Conservation (phyloP, 2,329 filamentous ascomycete genomes). For the Arachnomyces sp. region DNA sequence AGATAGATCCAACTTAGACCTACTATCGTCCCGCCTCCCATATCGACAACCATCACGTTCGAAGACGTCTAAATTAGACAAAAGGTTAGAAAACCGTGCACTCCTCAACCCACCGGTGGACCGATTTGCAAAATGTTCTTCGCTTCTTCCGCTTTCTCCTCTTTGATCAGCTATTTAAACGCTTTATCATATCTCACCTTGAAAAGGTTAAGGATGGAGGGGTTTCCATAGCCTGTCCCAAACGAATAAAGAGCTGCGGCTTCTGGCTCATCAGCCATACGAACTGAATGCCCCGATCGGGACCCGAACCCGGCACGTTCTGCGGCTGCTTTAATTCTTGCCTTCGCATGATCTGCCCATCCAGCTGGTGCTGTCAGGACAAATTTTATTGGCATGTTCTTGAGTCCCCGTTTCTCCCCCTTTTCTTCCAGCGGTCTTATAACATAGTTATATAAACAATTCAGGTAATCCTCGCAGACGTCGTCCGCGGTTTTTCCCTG, state of each 20-base stretch:
- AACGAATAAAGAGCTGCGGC: conserved; percentile 13
- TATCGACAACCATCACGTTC: conserved; percentile 12
- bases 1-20: no score
- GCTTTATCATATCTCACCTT: conserved; percentile 2
- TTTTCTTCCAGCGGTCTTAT: conserved; percentile 3
- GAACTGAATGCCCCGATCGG: conserved; percentile 7
- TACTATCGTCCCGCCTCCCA: conserved; percentile 16
- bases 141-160: no score
- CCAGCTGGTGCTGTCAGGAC: conserved; percentile 15
- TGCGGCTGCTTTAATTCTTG: conserved; percentile 8
- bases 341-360: conserved; percentile 9
- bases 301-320: conserved; percentile 10
- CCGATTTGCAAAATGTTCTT: no score
- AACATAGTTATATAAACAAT: conserved; percentile 7
- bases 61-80: conserved; percentile 2
- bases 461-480: conserved; percentile 11
- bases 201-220: not conserved
- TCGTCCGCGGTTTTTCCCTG: conserved; percentile 8
- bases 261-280: conserved; percentile 14
- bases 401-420: not conserved
- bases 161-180: no score
- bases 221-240: not conserved
- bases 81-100: no score
- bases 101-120: no score
- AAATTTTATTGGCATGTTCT: conserved; percentile 7